Conservation (phyloP, 768 basidiomycete genomes). For the Suillus lakei region DNA sequence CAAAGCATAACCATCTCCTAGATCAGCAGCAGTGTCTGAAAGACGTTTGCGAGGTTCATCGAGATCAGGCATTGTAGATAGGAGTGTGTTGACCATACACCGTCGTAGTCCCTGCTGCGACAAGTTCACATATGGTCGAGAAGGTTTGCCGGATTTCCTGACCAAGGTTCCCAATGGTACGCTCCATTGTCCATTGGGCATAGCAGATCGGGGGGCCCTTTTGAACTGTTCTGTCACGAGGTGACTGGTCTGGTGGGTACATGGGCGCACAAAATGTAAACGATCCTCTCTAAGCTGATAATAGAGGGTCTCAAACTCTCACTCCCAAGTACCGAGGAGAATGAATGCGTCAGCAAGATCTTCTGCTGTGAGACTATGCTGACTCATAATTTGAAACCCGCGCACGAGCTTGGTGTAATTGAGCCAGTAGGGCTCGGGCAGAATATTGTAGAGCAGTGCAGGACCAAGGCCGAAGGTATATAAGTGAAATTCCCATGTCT, state of each 20-base stretch:
- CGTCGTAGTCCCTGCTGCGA: slow-evolving; percentile 3
- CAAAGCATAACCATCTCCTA: too few species aligned
- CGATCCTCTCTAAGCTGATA: slow-evolving; percentile 25
- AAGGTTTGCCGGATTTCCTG: slow-evolving; percentile 20
- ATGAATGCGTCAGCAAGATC: slow-evolving; percentile 21
- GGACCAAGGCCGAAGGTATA: slow-evolving; percentile 26
- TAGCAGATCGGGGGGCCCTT: slow-evolving; percentile 25
- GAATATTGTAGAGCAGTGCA: slow-evolving; percentile 19
- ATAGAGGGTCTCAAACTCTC: slow-evolving; percentile 36
- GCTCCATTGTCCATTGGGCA: slow-evolving; percentile 35
- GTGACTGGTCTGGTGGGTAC: slow-evolving; percentile 35
- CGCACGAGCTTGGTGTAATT: slow-evolving; percentile 28
- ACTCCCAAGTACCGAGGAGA: slow-evolving; percentile 26
- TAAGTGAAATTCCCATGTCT: slow-evolving; percentile 30
- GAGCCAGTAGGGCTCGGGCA: slow-evolving; percentile 21
- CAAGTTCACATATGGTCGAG: too few species aligned
- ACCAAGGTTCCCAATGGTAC: slow-evolving; percentile 23
- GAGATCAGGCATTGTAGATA: slow-evolving; percentile 5
- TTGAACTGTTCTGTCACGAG: slow-evolving; percentile 19
- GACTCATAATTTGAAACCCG: slow-evolving; percentile 26
- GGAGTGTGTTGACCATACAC: neutral
- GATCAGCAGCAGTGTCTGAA: too few species aligned
- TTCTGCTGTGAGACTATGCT: slow-evolving; percentile 18
- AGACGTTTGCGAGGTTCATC: too few species aligned
- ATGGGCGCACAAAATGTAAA: slow-evolving; percentile 36